Evolutionary conservation across 192 early-diverging fungal genomes (phyloP).

Genomic region (Jimgerdemannia flammicorona): DNA sequence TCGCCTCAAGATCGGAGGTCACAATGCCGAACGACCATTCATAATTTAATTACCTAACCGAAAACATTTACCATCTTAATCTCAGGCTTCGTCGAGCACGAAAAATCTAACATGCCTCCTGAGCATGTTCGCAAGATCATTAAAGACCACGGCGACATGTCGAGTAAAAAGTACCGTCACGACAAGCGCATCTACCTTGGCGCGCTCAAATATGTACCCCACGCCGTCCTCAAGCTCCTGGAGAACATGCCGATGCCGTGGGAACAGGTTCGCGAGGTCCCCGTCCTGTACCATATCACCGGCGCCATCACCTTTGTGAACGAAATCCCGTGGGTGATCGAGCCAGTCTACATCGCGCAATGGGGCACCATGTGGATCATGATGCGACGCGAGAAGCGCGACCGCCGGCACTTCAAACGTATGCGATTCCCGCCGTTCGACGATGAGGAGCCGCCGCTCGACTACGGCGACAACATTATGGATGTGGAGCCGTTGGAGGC

Average conservation of each 20-base stretch:
- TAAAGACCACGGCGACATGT: constrained; percentile 99
- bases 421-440: constrained; percentile 99
- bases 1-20: too few species aligned
- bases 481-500: constrained; percentile 98
- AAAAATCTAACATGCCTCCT: constrained; percentile 96
- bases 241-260: constrained; percentile 99
- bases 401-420: constrained; percentile 96
- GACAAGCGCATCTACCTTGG: constrained; percentile 99
- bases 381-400: constrained; percentile 99
- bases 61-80: too few species aligned
- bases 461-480: constrained; percentile 98
- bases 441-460: constrained; percentile 98
- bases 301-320: constrained; percentile 99
- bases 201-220: constrained; percentile 97
- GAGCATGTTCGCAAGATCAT: constrained; percentile 98
- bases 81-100: constrained; percentile 83
- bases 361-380: constrained; percentile 99
- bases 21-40: too few species aligned
- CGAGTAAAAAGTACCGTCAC: constrained; percentile 90
- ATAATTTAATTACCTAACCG: too few species aligned
- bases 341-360: constrained; percentile 97
- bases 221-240: constrained; percentile 95
- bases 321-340: constrained; percentile 93
- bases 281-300: constrained; percentile 95
- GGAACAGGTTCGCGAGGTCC: constrained; percentile 96